phyloP scores from a whole-genome alignment of 2,329 filamentous ascomycete species.

The Sphaerostilbella broomeana region DNA sequence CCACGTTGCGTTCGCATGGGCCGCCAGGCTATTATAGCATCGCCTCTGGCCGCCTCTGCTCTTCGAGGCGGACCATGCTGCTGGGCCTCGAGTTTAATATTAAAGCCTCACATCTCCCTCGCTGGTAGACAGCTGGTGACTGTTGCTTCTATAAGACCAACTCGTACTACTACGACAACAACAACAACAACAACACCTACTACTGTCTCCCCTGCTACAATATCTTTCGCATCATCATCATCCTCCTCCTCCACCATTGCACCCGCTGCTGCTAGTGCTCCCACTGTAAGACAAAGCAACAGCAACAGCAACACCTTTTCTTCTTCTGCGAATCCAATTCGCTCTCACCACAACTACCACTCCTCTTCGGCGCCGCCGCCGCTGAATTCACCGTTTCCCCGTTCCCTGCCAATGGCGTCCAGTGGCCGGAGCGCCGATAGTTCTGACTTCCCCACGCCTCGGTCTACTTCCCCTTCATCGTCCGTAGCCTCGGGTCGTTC shows the following conservation, averaged over 20 bases:
- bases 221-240: constrained; percentile 6
- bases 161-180: too few species aligned
- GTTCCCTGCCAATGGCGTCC: constrained; percentile 13
- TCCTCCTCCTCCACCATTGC: constrained; percentile 7
- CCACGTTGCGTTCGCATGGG: constrained; percentile 17
- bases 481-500: constrained; percentile 42
- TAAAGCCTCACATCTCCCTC: constrained; percentile 13
- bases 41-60: constrained; percentile 14
- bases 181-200: too few species aligned
- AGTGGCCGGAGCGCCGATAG: constrained; percentile 33
- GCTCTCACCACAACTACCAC: not conserved
- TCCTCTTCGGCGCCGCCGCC: constrained; percentile 11
- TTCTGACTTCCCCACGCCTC: constrained; percentile 49
- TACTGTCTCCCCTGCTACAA: not conserved
- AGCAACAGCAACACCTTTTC: not conserved
- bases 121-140: constrained; percentile 3
- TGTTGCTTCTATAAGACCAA: constrained; percentile 1
- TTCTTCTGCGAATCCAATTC: too few species aligned
- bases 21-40: constrained; percentile 14
- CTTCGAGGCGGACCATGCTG: constrained; percentile 14
- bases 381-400: constrained; percentile 22
- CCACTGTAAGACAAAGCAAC: too few species aligned
- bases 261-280: constrained; percentile 8
- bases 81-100: constrained; percentile 13
- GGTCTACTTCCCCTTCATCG: constrained; percentile 45